A percentile compares a stretch with the other conserved stretches of the same genome.
phyloP scores from a whole-genome alignment of 2,329 filamentous ascomycete genomes.

The Venturia aucupariae region DNA sequence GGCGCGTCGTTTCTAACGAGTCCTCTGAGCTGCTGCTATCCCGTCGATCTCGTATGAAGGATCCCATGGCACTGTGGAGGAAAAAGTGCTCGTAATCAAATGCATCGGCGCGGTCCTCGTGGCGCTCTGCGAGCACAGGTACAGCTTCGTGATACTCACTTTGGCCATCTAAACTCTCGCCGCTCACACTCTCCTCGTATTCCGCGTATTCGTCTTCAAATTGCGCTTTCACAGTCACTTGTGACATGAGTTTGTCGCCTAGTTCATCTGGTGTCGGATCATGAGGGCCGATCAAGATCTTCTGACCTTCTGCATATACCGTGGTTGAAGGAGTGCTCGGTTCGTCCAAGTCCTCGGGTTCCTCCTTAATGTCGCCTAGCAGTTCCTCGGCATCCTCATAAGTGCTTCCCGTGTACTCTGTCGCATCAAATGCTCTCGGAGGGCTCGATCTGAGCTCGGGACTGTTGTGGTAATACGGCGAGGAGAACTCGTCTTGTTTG shows the following conservation, averaged over 20 bases:
- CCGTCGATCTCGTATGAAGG: conserved; percentile 47
- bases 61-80: conserved; percentile 83
- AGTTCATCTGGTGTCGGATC: conserved; percentile 24
- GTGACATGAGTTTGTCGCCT: conserved; percentile 26
- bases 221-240: conserved; percentile 30
- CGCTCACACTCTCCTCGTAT: conserved; percentile 17
- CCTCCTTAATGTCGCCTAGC: conserved; percentile 18
- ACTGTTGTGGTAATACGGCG: background rate
- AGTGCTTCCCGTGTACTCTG: conserved; percentile 20
- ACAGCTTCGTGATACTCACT: conserved; percentile 17
- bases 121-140: conserved; percentile 41
- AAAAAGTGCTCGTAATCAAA: conserved; percentile 98
- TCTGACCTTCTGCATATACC: background rate
- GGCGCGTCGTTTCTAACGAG: conserved; percentile 43
- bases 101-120: conserved; percentile 88
- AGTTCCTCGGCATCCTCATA: conserved; percentile 23
- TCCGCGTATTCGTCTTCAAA: conserved; percentile 21
- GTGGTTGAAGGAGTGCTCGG: conserved; percentile 11
- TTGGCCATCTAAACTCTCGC: conserved; percentile 11
- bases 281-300: conserved; percentile 13
- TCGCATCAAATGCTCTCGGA: background rate
- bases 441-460: background rate
- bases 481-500: background rate
- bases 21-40: conserved; percentile 37
- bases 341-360: conserved; percentile 15